Evolutionary conservation across 495 filamentous ascomycete species (phyloP), one percentile per base, ranked within the genome.

Genomic region (Daldinia concentrica): DNA sequence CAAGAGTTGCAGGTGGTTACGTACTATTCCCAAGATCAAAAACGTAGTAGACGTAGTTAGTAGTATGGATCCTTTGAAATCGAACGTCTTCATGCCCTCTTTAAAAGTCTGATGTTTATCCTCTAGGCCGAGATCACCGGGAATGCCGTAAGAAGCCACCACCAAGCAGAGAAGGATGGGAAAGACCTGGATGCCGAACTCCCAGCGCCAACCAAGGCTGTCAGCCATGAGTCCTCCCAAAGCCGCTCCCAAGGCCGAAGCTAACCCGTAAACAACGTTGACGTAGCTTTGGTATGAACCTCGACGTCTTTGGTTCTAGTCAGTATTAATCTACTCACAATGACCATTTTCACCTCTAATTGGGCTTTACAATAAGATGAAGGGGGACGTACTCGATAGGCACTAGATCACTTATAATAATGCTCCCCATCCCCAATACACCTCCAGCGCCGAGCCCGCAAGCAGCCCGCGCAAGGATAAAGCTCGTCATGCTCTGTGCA

Each of bases 371-470:
- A 48, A 4, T 1, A 24, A 24, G 3, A 48, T 14, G 2, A 45
- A 64, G 41, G 45, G 52, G 43, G 4, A 77, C 81, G 76, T 86
- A 89, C 81, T 93, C 89, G 62, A 95, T 87, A 4, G 88, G 91
- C 37, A 94, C 89, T 36, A 93, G 77, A 79, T 94, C 92, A 73
- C 88, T 91, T 9, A 89, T 86, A 6, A 94, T 86, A 60, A 95
- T 92, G 52, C 87, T 87, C 0, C 88, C 89, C 82, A 94, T 86
- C 6, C 90, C 86, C 74, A 92, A 85, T 69, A 92, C 87, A 11
- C 91, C 90, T 1, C 91, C 92, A 3, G 90, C 92, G 11, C 90
- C 92, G 7, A 94, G 77, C 15, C 92, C 92, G 67, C 91, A 93
- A 6, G 92, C 80, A 0, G 91, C 91, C 29, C 92, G 79, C 5